A percentile compares a stretch with the other conserved stretches of the same genome.
Evolutionary conservation across 177 flowering plant genomes (phyloP).

Genomic region (Vitis hybrid): DNA sequence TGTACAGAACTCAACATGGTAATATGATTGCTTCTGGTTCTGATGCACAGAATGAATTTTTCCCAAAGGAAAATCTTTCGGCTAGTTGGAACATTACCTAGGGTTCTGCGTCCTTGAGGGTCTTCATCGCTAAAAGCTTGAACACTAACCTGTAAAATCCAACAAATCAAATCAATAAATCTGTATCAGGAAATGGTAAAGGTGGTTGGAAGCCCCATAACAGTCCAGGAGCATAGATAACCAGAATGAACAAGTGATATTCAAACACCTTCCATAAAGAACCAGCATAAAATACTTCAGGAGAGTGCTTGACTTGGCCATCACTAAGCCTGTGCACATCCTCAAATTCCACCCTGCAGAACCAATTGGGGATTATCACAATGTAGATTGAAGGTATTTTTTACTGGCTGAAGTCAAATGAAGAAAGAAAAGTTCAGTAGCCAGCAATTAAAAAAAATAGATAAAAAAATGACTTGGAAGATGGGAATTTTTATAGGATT

Average conservation of each 20-base stretch:
- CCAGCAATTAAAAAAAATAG: too few relatives aligned
- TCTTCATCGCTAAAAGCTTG: slow-evolving; percentile 99
- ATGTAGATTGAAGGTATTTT: too few relatives aligned
- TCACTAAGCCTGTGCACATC: slow-evolving; percentile 90
- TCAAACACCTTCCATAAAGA: slow-evolving; percentile 90
- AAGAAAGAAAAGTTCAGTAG: too few relatives aligned
- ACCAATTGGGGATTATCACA: slow-evolving; percentile 10
- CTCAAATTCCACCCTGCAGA: slow-evolving; percentile 85
- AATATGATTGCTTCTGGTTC: neutral
- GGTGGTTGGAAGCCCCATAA: neutral
- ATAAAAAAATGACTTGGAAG: too few relatives aligned
- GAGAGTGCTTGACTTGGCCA: slow-evolving; percentile 97
- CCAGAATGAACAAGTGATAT: neutral
- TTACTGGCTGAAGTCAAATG: too few relatives aligned
- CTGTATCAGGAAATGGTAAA: neutral
- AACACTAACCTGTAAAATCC: slow-evolving; percentile 68
- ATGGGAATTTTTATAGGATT: too few relatives aligned
- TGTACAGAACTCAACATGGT: neutral
- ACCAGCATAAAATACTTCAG: slow-evolving; percentile 95
- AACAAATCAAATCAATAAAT: slow-evolving; percentile 10
- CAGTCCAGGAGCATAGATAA: neutral
- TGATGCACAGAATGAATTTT: neutral
- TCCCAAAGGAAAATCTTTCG: neutral
- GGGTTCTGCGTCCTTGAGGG: slow-evolving; percentile 97
- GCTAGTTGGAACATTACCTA: slow-evolving; percentile 53